Evolutionary conservation across 2,329 filamentous ascomycete species (phyloP).

Genomic region (Penicillium sp.): DNA sequence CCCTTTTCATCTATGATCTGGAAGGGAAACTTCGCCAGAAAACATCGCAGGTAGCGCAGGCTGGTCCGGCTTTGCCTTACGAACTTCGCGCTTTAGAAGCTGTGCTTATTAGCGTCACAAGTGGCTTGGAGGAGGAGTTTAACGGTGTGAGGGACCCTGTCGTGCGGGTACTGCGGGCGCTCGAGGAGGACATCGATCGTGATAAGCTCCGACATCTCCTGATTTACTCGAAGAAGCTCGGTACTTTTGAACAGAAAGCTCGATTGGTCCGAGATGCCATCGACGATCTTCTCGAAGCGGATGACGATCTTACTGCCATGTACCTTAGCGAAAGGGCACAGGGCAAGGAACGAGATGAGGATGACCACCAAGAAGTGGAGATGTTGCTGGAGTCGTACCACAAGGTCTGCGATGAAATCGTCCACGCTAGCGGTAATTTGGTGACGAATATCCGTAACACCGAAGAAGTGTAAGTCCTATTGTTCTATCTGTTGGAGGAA

Average conservation of each 20-base stretch:
- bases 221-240: conserved; percentile 91
- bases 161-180: conserved; percentile 78
- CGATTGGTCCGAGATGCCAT: conserved; percentile 91
- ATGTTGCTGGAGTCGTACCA: conserved; percentile 97
- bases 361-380: conserved; percentile 95
- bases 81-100: conserved; percentile 96
- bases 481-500: neutral
- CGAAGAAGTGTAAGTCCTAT: conserved; percentile 78
- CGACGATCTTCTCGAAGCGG: conserved; percentile 90
- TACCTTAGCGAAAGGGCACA: conserved; percentile 86
- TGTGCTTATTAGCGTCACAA: conserved; percentile 89
- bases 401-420: conserved; percentile 96
- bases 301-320: conserved; percentile 93
- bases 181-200: conserved; percentile 95
- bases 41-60: conserved; percentile 44
- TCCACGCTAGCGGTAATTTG: conserved; percentile 88
- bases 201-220: conserved; percentile 89
- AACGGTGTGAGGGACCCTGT: conserved; percentile 91
- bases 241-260: conserved; percentile 96
- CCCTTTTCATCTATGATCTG: conserved; percentile 95
- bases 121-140: conserved; percentile 89
- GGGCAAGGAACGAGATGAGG: conserved; percentile 69
- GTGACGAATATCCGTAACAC: conserved; percentile 96
- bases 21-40: conserved; percentile 90
- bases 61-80: conserved; percentile 70